Evolutionary conservation across 129 eudicot genomes (phyloP), one percentile per base, ranked within the genome.

Genomic region (Centaurea solstitialis): DNA sequence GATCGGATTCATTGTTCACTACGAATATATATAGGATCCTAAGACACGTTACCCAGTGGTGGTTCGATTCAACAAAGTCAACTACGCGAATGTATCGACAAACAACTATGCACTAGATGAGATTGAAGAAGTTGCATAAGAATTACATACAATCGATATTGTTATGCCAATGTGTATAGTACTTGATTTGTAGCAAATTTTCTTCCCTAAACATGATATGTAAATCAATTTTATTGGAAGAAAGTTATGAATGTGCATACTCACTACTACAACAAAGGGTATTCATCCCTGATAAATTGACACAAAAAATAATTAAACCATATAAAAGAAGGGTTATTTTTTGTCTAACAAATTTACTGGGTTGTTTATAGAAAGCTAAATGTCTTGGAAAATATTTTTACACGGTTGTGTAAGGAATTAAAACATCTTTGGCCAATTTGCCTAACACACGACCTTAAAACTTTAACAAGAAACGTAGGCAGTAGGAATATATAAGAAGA

Each of bases 71-170:
- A 86, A 84, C 88, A 89, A 89, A 79, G 88, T 84, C 37, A 89
- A 89, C 70, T 89, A 84, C 8, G 90, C 93, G 5, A 89, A 86
- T 50, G 83, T 89, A 72, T 89, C 93, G 0, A 89, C 93, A 71
- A 89, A 89, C 80, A 89, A 89, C 80, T 89, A 89, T 57, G 92
- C 89, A 74, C 40, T 80, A 68, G 92, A 88, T 43, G 92, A 88
- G 81, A 76, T 86, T 15, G 80, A 83, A 88, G 83, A 72, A 86
- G 80, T 86, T 22, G 17, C 28, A 70, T 84, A 50, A 85, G 77
- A 10, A 33, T 59, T 30, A 57, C 68, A 20, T 21, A 64, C 30
- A 64, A 20, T 59, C 59, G 18, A 59, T 64, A 7, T 30, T 33
- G 66, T 35, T 37, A 26, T 74, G 65, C n/a, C 18, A 50, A 74